Conservation (phyloP, 106 monocot species). For the Agapanthus africanus region DNA sequence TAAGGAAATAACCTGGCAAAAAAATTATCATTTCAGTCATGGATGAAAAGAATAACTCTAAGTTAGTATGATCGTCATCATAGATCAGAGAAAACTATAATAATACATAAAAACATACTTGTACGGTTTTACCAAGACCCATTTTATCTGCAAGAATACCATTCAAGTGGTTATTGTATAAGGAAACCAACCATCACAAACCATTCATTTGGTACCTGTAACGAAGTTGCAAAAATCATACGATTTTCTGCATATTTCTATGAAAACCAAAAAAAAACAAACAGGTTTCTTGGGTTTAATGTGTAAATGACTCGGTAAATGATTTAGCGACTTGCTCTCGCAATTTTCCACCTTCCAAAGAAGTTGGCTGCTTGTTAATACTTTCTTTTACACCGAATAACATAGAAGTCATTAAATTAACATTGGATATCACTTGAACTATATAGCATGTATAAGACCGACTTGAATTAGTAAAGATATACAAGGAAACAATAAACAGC, state of each 20-base stretch:
- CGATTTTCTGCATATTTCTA: neutral
- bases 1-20: slow-evolving; percentile 81
- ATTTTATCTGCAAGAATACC: slow-evolving; percentile 99
- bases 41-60: neutral
- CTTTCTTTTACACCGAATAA: slow-evolving; percentile 77
- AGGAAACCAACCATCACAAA: slow-evolving; percentile 87
- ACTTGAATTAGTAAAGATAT: neutral
- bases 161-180: slow-evolving; percentile 97
- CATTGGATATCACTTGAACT: neutral
- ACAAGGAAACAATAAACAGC: neutral
- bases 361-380: slow-evolving; percentile 75
- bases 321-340: slow-evolving; percentile 58
- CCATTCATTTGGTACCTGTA: slow-evolving; percentile 97
- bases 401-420: neutral
- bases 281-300: no score
- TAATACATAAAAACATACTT: slow-evolving; percentile 37
- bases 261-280: no score
- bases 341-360: slow-evolving; percentile 81
- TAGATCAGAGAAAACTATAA: neutral
- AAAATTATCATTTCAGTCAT: neutral
- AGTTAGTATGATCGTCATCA: neutral
- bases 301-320: neutral
- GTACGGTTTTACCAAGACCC: slow-evolving; percentile 99
- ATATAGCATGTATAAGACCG: neutral
- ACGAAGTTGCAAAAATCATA: slow-evolving; percentile 6